These are phyloP conservation scores for Huntiella omanensis DNA, from an alignment of 2,329 filamentous ascomycete species.

Conservation along the genomic window DNA sequence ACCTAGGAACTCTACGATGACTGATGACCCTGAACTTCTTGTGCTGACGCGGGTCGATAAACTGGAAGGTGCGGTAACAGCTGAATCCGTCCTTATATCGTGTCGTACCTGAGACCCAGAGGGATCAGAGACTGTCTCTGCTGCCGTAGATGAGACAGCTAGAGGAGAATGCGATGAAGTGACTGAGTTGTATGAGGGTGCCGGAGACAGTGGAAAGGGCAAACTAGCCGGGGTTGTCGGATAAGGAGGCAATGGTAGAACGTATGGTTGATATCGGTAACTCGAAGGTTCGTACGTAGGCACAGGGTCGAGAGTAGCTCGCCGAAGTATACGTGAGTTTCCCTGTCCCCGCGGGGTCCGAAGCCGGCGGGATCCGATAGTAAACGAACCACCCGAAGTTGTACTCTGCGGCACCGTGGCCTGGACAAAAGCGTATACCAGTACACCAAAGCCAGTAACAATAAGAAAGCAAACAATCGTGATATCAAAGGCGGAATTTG, in stretches of 20 bases:
- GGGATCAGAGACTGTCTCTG: no score
- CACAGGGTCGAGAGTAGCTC: constrained; percentile 8
- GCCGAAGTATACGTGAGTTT: not conserved
- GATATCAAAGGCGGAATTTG: constrained; percentile 3
- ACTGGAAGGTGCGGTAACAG: no score
- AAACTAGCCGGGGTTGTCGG: not conserved
- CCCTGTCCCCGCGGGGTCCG: no score
- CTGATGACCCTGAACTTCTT: not conserved
- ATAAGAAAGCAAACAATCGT: constrained; percentile 7
- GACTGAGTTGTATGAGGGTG: not conserved
- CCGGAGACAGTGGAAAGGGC: not conserved
- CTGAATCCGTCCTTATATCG: not conserved
- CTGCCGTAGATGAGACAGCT: no score
- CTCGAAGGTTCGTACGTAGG: constrained; percentile 8
- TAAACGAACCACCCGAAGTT: not conserved
- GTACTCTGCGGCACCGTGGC: not conserved
- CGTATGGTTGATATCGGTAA: constrained; percentile 1
- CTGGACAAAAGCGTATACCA: constrained; percentile 8
- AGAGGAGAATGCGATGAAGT: no score
- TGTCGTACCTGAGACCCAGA: not conserved
- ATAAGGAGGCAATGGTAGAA: not conserved
- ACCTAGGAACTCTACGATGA: no score
- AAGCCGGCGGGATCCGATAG: not conserved
- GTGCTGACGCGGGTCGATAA: not conserved
- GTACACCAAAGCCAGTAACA: constrained; percentile 8